Evolutionary conservation across 2,329 filamentous ascomycete genomes (phyloP).

Genomic region (Colletotrichum phormii): DNA sequence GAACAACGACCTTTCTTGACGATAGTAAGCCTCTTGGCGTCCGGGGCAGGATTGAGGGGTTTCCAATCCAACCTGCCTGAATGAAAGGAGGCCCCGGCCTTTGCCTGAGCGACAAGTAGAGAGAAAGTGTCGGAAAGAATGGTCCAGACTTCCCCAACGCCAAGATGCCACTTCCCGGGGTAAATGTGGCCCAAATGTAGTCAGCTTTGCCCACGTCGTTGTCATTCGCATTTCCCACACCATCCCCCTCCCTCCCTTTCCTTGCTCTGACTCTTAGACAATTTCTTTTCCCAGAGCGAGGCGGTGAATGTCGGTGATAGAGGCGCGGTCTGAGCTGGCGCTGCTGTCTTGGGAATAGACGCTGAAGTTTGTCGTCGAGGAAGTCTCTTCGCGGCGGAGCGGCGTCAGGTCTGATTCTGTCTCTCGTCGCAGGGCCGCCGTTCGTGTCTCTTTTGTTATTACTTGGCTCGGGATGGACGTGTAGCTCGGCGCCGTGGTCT

Average conservation of each 20-base stretch:
- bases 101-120: neutral
- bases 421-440: constrained; percentile 20
- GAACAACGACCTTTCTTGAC: neutral
- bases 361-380: constrained; percentile 21
- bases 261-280: constrained; percentile 5
- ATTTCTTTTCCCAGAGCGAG: constrained; percentile 26
- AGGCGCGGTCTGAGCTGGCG: constrained; percentile 14
- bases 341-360: constrained; percentile 28
- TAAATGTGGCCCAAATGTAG: constrained; percentile 14
- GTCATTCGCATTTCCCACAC: neutral
- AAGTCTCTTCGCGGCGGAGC: constrained; percentile 27
- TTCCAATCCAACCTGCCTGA: constrained; percentile 21
- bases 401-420: constrained; percentile 25
- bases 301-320: constrained; percentile 24
- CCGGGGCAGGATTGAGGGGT: constrained; percentile 23
- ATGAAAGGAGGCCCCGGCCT: constrained; percentile 9
- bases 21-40: constrained; percentile 32
- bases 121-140: neutral
- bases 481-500: neutral
- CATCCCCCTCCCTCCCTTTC: constrained; percentile 6
- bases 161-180: constrained; percentile 17
- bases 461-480: neutral
- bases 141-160: constrained; percentile 15
- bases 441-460: constrained; percentile 9
- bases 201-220: neutral